phyloP scores from a whole-genome alignment of 768 basidiomycete genomes.

The Nidularia sp. region DNA sequence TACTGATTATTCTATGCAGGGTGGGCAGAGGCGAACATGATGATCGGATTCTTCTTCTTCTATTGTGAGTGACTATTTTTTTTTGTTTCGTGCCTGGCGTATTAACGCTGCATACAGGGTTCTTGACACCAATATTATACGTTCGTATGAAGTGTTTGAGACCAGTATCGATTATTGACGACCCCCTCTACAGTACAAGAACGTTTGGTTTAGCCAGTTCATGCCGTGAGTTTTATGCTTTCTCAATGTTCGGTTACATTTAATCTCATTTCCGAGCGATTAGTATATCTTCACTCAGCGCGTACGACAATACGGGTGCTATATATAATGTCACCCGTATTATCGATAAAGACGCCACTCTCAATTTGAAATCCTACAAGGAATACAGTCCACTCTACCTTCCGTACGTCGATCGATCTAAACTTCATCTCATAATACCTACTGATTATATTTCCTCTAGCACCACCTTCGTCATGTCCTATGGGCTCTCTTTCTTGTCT shows the following conservation, averaged over 20 bases:
- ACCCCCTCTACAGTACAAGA: constrained; percentile 30
- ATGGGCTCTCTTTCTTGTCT: constrained; percentile 57
- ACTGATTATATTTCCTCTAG: constrained; percentile 14
- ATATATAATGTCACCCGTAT: constrained; percentile 40
- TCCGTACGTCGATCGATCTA: constrained; percentile 24
- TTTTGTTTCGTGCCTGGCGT: neutral
- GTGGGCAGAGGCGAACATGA: constrained; percentile 76
- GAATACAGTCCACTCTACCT: constrained; percentile 44
- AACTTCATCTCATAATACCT: neutral
- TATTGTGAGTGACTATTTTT: constrained; percentile 40
- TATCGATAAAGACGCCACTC: constrained; percentile 29
- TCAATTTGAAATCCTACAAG: constrained; percentile 41
- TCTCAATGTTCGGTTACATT: neutral
- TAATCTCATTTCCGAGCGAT: constrained; percentile 13
- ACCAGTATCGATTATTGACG: neutral
- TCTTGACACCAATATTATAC: constrained; percentile 45
- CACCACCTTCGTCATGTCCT: constrained; percentile 52
- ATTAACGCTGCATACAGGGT: constrained; percentile 23
- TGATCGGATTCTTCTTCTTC: constrained; percentile 58
- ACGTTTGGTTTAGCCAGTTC: constrained; percentile 56
- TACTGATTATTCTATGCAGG: constrained; percentile 28
- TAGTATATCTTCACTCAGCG: constrained; percentile 40
- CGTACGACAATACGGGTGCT: constrained; percentile 58
- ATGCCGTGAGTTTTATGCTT: constrained; percentile 39
- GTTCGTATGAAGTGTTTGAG: constrained; percentile 11